Evolutionary conservation across 1,139 yeast species (phyloP), one percentile per base, ranked within the genome.

Genomic region (Yamadazyma atlantica): DNA sequence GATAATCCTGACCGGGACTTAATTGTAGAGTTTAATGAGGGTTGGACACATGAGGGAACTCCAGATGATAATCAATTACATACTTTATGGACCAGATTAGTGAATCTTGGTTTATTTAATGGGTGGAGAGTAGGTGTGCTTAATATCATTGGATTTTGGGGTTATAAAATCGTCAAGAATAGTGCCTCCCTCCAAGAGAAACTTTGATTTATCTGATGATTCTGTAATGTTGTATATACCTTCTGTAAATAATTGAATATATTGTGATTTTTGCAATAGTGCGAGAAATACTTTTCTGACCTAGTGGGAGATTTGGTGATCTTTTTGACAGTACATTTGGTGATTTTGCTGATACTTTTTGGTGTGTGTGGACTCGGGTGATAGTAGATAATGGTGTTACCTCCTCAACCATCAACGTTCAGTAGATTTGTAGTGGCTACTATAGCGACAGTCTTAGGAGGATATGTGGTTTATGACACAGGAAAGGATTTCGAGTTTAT

Each of bases 71-170:
- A 40, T 14, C 45, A 40, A n/a, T 34, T 47, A 4, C 42, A 40
- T 4, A 38, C 41, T 17, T 35, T 53, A 19, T 50, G 53, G 49
- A 37, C 48, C 15, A 48, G 40, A 21, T 38, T 60, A 13, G 50
- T 41, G 56, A 67, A 45, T 27, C 50, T 66, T 39, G 71, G 72
- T 1, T 67, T 89, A 38, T 89, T 87, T 70, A 78, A 90, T 50
- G 97, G 97, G 32, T 92, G 97, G 97, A 76, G 89, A 58, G 82
- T 88, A 28, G 94, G 95, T 13, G 71, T 85, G 11, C 60, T 87
- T 48, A 88, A 92, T 44, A 77, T 86, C 9, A 60, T 86, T 38
- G 92, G 96, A 15, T 83, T 82, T 42, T 89, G 95, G 85, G 92
- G 96, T 4, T 78, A 88, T 47, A 76, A 78, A 35, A 72, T 87